Percentiles rank a stretch among this genome's conserved stretches.
Evolutionary conservation across 306 rosid genomes (phyloP).

Genomic region (Arachis hypogaea): DNA sequence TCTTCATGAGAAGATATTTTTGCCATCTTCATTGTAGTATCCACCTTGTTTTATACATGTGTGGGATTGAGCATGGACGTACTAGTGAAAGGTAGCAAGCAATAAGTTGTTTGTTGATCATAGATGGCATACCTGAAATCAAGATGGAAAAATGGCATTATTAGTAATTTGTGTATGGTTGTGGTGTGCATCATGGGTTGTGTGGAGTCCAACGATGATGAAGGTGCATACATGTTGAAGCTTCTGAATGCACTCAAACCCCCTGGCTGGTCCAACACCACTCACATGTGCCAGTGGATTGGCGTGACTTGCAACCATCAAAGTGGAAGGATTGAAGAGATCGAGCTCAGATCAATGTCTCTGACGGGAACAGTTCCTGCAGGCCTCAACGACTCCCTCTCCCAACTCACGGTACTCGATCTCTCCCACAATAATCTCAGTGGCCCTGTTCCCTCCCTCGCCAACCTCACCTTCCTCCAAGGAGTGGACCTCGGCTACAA

Average conservation of each 20-base stretch:
- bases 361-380: neutral
- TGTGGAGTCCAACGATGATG: neutral
- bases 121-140: neutral
- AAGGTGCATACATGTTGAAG: neutral
- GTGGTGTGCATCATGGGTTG: neutral
- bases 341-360: neutral
- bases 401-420: neutral
- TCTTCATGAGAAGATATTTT: no score
- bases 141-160: no score
- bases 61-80: no score
- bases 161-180: no score
- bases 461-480: neutral
- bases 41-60: no score
- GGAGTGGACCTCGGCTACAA: constrained; percentile 1
- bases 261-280: neutral
- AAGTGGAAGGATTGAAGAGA: fast-evolving
- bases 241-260: neutral
- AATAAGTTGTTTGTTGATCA: no score
- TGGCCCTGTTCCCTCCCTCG: neutral
- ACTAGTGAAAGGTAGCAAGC: no score
- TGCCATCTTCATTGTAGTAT: no score
- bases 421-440: neutral
- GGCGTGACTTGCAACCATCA: neutral
- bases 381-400: neutral
- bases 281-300: neutral